A percentile compares a stretch with the other conserved stretches of the same genome.
These are phyloP conservation scores for Calonectria pteridis DNA, from an alignment of 2,329 filamentous ascomycete species.

Conservation along the genomic window DNA sequence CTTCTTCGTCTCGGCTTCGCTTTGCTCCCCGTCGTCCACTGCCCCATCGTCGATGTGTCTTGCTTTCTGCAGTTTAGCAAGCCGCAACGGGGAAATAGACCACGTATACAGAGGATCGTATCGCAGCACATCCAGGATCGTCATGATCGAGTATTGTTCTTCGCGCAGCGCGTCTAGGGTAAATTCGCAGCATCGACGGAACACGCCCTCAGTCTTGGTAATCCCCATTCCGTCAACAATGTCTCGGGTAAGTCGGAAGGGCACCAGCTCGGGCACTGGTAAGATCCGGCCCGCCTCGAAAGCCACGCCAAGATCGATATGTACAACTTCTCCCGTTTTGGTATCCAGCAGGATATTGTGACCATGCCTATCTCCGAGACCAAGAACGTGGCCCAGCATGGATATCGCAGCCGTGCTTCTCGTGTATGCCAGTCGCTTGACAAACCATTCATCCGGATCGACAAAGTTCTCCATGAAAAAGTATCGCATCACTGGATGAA, in stretches of 20 bases:
- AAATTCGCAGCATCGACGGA: constrained; percentile 98
- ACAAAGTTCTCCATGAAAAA: constrained; percentile 97
- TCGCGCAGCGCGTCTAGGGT: constrained; percentile 95
- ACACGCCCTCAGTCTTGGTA: constrained; percentile 94
- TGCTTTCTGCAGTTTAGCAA: constrained; percentile 74
- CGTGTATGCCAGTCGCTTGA: constrained; percentile 88
- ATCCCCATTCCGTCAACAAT: constrained; percentile 98
- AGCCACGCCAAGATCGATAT: constrained; percentile 96
- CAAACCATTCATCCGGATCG: constrained; percentile 97
- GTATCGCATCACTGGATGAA: constrained; percentile 93
- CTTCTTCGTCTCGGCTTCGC: constrained; percentile 57
- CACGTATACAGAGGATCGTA: constrained; percentile 98
- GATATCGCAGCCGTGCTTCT: constrained; percentile 94
- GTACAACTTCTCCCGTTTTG: constrained; percentile 91
- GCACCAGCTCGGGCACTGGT: constrained; percentile 94
- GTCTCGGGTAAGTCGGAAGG: constrained; percentile 93
- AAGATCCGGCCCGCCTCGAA: constrained; percentile 98
- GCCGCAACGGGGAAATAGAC: constrained; percentile 81
- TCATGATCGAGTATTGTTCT: constrained; percentile 98
- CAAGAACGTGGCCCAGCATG: constrained; percentile 92
- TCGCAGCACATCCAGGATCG: constrained; percentile 95
- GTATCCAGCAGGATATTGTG: constrained; percentile 97
- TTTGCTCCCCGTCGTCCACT: constrained; percentile 53
- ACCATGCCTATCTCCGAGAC: constrained; percentile 92
- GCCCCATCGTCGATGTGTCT: constrained; percentile 62